phyloP scores from a whole-genome alignment of 2,329 filamentous ascomycete genomes.

The Talaromyces atroroseus region DNA sequence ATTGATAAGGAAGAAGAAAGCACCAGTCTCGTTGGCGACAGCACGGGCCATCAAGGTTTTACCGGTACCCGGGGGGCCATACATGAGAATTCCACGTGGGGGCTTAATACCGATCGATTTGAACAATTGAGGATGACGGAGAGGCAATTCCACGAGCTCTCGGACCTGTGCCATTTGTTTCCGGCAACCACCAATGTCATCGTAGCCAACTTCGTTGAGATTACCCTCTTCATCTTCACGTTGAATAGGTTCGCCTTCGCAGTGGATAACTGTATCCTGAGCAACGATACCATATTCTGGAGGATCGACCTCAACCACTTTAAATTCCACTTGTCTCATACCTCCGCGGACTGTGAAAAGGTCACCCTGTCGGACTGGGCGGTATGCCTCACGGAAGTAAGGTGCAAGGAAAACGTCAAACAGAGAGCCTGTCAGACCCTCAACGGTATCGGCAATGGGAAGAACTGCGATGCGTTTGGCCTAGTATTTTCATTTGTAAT shows the following conservation, averaged over 20 bases:
- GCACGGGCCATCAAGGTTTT: constrained; percentile 99
- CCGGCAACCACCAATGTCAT: constrained; percentile 97
- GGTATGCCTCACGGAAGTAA: constrained; percentile 98
- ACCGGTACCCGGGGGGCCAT: constrained; percentile 98
- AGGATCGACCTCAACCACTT: constrained; percentile 97
- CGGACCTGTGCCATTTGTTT: constrained; percentile 99
- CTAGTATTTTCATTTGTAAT: constrained; percentile 42
- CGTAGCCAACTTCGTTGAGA: constrained; percentile 97
- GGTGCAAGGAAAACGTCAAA: constrained; percentile 99
- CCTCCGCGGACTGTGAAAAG: constrained; percentile 95
- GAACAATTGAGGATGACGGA: constrained; percentile 97
- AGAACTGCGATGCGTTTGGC: constrained; percentile 98
- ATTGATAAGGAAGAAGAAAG: constrained; percentile 99
- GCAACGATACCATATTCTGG: constrained; percentile 98
- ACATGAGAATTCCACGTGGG: constrained; percentile 98
- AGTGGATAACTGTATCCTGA: constrained; percentile 98
- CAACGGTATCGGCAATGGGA: constrained; percentile 95
- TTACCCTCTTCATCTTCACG: constrained; percentile 99
- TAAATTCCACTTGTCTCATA: constrained; percentile 99
- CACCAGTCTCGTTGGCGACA: constrained; percentile 96
- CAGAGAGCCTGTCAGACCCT: constrained; percentile 93
- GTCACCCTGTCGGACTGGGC: constrained; percentile 93
- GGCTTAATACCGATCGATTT: constrained; percentile 99
- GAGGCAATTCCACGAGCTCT: constrained; percentile 93
- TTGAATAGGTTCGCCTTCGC: constrained; percentile 94